These are phyloP conservation scores for Malassezia caprae DNA, from an alignment of 1,284 basidiomycete species.

Conservation along the genomic window DNA sequence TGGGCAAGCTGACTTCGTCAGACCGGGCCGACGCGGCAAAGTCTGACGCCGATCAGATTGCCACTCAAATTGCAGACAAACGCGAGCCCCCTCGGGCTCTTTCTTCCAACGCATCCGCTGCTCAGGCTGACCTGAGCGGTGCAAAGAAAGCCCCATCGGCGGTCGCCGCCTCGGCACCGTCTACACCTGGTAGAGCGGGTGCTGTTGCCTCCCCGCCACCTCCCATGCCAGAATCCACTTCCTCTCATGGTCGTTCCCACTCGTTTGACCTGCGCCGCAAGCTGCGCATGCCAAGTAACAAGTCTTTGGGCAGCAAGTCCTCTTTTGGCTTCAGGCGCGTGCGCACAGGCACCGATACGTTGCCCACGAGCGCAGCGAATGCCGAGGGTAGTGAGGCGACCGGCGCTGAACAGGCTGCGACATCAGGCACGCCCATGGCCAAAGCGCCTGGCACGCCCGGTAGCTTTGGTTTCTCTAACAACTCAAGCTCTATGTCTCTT, in stretches of 20 bases:
- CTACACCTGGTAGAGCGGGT: not conserved
- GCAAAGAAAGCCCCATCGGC: not conserved
- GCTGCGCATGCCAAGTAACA: conserved; percentile 14
- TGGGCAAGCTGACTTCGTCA: not conserved
- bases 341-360: not conserved
- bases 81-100: not conserved
- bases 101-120: not conserved
- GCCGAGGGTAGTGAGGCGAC: not conserved
- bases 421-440: not conserved
- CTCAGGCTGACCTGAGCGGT: not conserved
- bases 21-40: not conserved
- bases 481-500: not conserved
- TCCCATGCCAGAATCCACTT: not conserved
- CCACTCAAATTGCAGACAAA: not conserved
- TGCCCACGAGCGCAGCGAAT: not conserved
- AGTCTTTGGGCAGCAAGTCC: conserved; percentile 5
- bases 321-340: conserved; percentile 9
- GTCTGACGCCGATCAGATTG: not conserved
- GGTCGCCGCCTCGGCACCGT: not conserved
- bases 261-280: conserved; percentile 9
- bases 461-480: not conserved
- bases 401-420: not conserved
- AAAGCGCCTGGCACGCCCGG: not conserved
- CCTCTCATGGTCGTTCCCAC: conserved; percentile 5
- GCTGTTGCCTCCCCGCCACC: not conserved